Conservation (phyloP, 805 yeast species). For the Lipomyces oligophaga region DNA sequence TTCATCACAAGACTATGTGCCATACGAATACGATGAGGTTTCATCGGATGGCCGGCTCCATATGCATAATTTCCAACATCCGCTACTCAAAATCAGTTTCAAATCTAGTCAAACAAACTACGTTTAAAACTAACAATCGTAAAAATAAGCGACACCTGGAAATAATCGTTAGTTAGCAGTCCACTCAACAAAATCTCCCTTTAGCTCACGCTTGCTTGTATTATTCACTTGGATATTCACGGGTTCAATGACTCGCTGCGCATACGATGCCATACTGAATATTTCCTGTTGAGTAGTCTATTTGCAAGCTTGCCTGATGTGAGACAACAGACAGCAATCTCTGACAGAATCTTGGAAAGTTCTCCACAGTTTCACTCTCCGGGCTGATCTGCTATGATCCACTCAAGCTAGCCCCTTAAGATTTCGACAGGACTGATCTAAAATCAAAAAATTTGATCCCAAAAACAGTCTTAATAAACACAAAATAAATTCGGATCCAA, state of each 20-base stretch:
- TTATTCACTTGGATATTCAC: slow-evolving; percentile 4
- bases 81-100: slow-evolving; percentile 39
- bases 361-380: too few species aligned
- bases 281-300: too few species aligned
- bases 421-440: too few species aligned
- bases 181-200: not conserved
- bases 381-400: too few species aligned
- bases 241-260: slow-evolving; percentile 8
- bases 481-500: too few species aligned
- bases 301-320: too few species aligned
- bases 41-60: slow-evolving; percentile 99
- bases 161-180: not conserved
- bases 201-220: slow-evolving; percentile 7
- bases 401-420: too few species aligned
- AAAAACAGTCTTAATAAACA: too few species aligned
- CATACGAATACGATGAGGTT: slow-evolving; percentile 98
- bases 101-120: not conserved
- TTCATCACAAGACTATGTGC: slow-evolving; percentile 96
- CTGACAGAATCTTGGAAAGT: too few species aligned
- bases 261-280: slow-evolving; percentile 1
- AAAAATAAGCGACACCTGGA: slow-evolving; percentile 64
- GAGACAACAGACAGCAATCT: too few species aligned
- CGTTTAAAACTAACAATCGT: slow-evolving; percentile 46
- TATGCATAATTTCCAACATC: slow-evolving; percentile 98
- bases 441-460: too few species aligned